Percentiles rank a stretch among this genome's conserved stretches.
Evolutionary conservation across 192 early-diverging fungal genomes (phyloP).

Genomic region (Geranomyces variabilis): DNA sequence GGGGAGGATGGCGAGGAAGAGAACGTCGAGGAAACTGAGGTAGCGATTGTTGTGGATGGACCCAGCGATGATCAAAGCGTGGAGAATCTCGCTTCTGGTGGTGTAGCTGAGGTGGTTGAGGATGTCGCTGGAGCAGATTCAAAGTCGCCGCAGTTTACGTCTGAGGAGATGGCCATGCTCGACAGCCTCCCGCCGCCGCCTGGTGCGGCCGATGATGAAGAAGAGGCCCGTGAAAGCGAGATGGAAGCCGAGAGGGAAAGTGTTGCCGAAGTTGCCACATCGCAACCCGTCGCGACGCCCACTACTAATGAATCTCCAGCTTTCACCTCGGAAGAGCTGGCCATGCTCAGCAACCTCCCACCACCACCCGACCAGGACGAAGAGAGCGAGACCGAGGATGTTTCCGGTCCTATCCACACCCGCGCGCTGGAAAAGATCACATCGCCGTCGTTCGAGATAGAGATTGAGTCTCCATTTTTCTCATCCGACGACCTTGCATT

Average conservation of each 20-base stretch:
- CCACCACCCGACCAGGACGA: neutral
- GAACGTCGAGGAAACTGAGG: neutral
- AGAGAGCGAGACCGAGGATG: no score
- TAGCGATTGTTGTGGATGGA: no score
- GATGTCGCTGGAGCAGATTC: no score
- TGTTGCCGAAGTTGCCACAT: neutral
- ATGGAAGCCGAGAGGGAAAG: neutral
- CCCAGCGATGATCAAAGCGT: no score
- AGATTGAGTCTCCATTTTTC: neutral
- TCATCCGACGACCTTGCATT: conserved; percentile 7
- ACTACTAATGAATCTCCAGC: neutral
- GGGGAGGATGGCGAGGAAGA: neutral
- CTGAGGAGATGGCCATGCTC: conserved; percentile 12
- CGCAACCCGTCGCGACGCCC: neutral
- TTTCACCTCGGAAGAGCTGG: neutral
- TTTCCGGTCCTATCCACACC: no score
- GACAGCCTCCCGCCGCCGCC: conserved; percentile 13
- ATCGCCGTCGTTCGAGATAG: no score
- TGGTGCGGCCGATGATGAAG: conserved; percentile 3
- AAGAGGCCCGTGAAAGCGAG: neutral
- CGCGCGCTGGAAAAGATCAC: no score
- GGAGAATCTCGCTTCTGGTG: no score
- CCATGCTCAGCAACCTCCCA: conserved; percentile 5
- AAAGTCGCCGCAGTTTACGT: neutral
- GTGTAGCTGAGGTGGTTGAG: no score